Conservation (phyloP, 805 yeast genomes). For the Jamesozyma gamospora region DNA sequence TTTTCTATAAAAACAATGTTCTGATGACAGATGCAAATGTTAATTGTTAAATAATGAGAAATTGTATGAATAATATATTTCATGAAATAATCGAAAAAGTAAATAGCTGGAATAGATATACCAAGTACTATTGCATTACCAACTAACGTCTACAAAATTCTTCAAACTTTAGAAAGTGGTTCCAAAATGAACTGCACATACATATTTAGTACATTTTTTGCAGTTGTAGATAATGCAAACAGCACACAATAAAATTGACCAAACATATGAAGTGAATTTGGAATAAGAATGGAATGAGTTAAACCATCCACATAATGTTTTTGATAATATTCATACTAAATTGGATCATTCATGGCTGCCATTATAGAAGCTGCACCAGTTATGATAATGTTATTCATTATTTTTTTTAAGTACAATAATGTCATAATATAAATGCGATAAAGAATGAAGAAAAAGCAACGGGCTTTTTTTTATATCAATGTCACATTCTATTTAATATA, state of each 20-base stretch:
- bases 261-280: slow-evolving; percentile 74
- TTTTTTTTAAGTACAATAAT: too few species aligned
- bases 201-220: slow-evolving; percentile 90
- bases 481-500: too few species aligned
- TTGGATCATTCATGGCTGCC: slow-evolving; percentile 41
- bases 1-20: slow-evolving; percentile 70
- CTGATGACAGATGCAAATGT: slow-evolving; percentile 66
- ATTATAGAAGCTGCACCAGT: slow-evolving; percentile 83
- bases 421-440: too few species aligned
- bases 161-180: slow-evolving; percentile 63
- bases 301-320: slow-evolving; percentile 68
- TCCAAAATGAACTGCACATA: slow-evolving; percentile 82
- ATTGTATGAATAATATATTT: slow-evolving; percentile 83
- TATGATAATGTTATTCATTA: too few species aligned
- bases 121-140: slow-evolving; percentile 75
- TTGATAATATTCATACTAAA: slow-evolving; percentile 43
- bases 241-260: slow-evolving; percentile 85
- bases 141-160: slow-evolving; percentile 69
- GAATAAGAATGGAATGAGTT: slow-evolving; percentile 65
- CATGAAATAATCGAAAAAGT: slow-evolving; percentile 63
- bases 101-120: slow-evolving; percentile 81
- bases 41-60: slow-evolving; percentile 84
- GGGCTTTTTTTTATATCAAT: too few species aligned
- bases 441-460: too few species aligned
- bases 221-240: slow-evolving; percentile 74